Evolutionary conservation across 2,329 filamentous ascomycete genomes (phyloP), one percentile per base, ranked within the genome.

Genomic region (Leptographium radiaticola): DNA sequence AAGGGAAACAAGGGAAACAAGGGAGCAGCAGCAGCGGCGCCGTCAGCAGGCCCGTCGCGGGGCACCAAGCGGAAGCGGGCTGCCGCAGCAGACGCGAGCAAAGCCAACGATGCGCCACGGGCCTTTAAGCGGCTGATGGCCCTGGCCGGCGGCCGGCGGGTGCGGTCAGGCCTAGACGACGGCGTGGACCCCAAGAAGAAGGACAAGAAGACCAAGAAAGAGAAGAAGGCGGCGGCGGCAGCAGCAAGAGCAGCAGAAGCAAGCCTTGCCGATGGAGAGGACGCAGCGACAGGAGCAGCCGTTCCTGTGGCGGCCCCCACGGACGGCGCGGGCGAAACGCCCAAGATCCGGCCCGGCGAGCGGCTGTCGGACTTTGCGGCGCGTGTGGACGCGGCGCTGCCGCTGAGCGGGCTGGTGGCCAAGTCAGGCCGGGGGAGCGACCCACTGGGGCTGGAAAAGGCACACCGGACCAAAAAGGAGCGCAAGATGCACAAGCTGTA

Each of bases 111-210:
- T 69, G 90, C 87, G 1, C 93, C 93, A 0, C 86, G 88, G 60
- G 88, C 86, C 1, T 98, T 98, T 68, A 80, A 81, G 57, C 83
- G 89, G 13, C 71, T 97, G 58, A 93, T 97, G 86, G 81, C 86
- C 38, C 79, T 83, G 59, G 79, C 84, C 43, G 68, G 73, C 16
- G 75, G 80, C n/a, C 83, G 81, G 63, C 78, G 75, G 56, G 67
- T 76, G 11, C 75, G 76, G 6, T 79, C 76, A 11, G 83, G 84
- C 8, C 72, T 94, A 10, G 85, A 95, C 64, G 80, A 93, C 59
- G 87, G 87, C n/a, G 13, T 40, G 0, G 73, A 12, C 46, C 52
- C 55, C 48, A 57, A 52, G 6, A 65, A 65, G 53, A 66, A 63
- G 36, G 67, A 65, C 54, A 65, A 67, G 53, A 63, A 62, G 34